phyloP scores from a whole-genome alignment of 192 early-diverging fungal genomes.

The Backusella sp. region DNA sequence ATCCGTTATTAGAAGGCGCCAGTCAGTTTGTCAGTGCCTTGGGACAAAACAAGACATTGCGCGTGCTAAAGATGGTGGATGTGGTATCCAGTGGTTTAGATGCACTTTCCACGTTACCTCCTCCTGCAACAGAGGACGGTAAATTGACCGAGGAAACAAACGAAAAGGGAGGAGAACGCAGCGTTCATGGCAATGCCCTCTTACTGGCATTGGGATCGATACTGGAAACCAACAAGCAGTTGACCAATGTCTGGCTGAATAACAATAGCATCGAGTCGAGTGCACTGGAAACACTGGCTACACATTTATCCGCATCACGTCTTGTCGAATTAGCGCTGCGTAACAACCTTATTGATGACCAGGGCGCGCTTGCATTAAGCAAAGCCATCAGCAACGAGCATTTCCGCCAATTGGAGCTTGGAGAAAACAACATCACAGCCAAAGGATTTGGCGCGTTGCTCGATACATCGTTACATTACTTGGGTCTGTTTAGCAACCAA shows the following conservation, averaged over 20 bases:
- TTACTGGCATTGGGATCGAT: conserved; percentile 27
- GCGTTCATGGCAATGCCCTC: conserved; percentile 37
- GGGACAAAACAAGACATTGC: conserved; percentile 30
- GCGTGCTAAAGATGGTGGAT: conserved; percentile 37
- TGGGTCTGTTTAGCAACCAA: conserved; percentile 47
- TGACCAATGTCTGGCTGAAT: conserved; percentile 44
- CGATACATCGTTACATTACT: conserved; percentile 30
- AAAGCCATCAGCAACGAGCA: neutral
- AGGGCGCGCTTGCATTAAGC: conserved; percentile 36
- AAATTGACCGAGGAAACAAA: conserved; percentile 6
- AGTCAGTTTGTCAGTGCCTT: conserved; percentile 34
- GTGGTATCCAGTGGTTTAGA: conserved; percentile 15
- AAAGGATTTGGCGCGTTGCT: conserved; percentile 42
- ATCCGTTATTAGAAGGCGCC: conserved; percentile 44
- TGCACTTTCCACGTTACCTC: conserved; percentile 30
- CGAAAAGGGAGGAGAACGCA: conserved; percentile 24
- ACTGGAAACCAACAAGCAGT: conserved; percentile 21
- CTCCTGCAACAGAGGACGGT: conserved; percentile 34
- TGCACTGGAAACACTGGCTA: conserved; percentile 27
- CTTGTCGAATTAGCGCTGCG: conserved; percentile 38
- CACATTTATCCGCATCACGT: conserved; percentile 23
- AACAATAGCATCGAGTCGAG: conserved; percentile 41
- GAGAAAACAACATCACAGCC: conserved; percentile 41
- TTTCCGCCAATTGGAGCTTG: conserved; percentile 36
- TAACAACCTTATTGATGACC: conserved; percentile 44